A percentile compares a stretch with the other conserved stretches of the same genome.
Evolutionary conservation across 352 stramenopile species (phyloP).

Genomic region (Thraustochytrium sp.): DNA sequence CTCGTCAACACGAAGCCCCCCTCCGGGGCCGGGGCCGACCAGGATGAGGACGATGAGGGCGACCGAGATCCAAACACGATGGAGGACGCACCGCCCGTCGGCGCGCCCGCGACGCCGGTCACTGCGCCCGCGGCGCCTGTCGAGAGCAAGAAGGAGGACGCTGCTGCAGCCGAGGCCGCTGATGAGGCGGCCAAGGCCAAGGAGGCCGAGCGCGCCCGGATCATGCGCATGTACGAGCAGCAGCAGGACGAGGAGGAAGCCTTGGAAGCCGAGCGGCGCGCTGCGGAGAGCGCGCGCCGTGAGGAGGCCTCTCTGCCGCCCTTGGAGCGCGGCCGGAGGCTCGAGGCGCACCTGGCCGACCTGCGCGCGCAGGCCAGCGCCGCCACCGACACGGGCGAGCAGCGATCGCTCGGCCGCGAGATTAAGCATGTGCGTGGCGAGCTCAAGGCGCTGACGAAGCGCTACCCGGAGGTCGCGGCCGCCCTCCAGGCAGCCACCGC

Average conservation of each 20-base stretch:
- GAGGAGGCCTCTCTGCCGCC: background rate
- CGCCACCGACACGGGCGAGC: background rate
- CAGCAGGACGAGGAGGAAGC: slow-evolving; percentile 19
- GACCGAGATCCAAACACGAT: background rate
- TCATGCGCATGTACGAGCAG: background rate
- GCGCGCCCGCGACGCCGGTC: background rate
- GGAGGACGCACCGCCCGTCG: background rate
- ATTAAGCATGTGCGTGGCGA: background rate
- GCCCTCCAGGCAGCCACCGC: background rate
- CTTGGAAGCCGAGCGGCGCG: background rate
- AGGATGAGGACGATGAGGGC: background rate
- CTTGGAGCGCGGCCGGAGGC: background rate
- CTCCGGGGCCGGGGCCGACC: no score
- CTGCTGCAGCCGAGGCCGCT: background rate
- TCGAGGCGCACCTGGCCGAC: background rate
- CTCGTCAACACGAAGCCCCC: background rate
- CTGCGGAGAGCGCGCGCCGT: background rate
- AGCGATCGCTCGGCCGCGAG: background rate
- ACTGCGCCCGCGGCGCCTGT: background rate
- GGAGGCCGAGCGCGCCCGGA: background rate
- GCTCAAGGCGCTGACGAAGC: background rate
- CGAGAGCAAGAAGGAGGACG: no score
- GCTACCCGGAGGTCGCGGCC: background rate
- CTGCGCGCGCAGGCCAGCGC: background rate
- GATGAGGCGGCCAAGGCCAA: background rate